phyloP scores from a whole-genome alignment of 768 basidiomycete species.

The Suillus ampliporus region DNA sequence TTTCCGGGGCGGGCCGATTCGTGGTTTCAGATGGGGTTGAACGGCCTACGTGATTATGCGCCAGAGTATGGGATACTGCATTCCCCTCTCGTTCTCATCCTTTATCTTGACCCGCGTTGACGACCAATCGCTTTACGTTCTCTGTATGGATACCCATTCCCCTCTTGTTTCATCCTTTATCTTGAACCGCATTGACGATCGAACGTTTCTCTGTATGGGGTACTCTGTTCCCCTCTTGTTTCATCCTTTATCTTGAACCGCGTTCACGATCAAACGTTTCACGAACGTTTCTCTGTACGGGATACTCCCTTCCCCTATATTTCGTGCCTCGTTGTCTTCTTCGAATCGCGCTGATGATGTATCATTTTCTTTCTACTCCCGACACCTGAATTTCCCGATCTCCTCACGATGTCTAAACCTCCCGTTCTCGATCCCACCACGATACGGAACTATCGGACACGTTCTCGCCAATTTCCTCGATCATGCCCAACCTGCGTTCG shows the following conservation, averaged over 20 bases:
- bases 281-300: no score
- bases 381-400: background rate
- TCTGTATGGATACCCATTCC: no score
- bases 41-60: background rate
- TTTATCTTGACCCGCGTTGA: background rate
- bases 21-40: constrained; percentile 2
- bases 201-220: no score
- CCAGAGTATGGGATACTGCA: no score
- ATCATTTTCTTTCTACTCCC: background rate
- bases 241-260: no score
- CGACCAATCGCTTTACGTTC: no score
- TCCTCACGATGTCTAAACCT: no score
- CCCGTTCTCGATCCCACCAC: background rate
- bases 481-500: background rate
- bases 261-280: no score
- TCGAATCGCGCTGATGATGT: background rate
- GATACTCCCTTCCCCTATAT: background rate
- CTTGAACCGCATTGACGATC: background rate
- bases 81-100: no score
- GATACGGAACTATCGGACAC: background rate
- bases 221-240: no score
- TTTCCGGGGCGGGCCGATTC: background rate
- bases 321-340: background rate
- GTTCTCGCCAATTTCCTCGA: background rate
- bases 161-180: no score